Base-by-base conservation (phyloP, 2,329 filamentous ascomycete genomes). In the Diaporthe helianthi region DNA sequence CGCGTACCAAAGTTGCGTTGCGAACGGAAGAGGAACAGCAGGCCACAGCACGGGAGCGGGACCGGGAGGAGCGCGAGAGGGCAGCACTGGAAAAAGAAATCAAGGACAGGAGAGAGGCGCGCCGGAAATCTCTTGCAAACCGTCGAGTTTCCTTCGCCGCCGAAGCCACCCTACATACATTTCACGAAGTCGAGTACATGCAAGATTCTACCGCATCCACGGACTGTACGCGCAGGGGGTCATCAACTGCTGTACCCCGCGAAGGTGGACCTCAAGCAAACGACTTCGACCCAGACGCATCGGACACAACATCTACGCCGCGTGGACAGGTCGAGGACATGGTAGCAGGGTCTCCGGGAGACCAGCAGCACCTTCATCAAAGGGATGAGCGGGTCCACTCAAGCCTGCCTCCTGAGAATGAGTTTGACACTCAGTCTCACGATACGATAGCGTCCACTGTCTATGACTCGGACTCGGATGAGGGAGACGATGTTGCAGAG, bases 91-190 rank as follows among this genome's bases (percentile, higher is more conserved):
- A 90, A 76, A 89, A 87, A 73, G 87, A 88, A 55, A 84, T 89
- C 60, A 81, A 87, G 69, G 90, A 95, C 74, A 88, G 94, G 67
- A 88, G 94, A 74, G 96, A 97, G 78, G 94, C 93, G 53, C 90
- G 96, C 72, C 88, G 96, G 74, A 98, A 98, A 79, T 98, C 94
- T 22, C 86, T 97, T 69, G 94, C 95, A 58, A 97, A 96, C 78
- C 90, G 96, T 76, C 90, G 96, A 76, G 96, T 99, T 41, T 98
- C 95, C 0, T 99, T 99, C 80, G 96, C 96, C 5, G 96, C 96
- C 1, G 96, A 99, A 81, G 96, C 96, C 15, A 99, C 96, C 4
- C 85, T 99, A 44, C 96, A 99, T 78, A 99, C 96, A 0, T 98
- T 97, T 86, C 94, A 98, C 76, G 94, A 96, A 68, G 89, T 98